Percentiles rank a stretch among this genome's conserved stretches.
These are phyloP conservation scores for Leptographium lundbergii DNA, from an alignment of 2,329 filamentous ascomycete genomes.

Conservation along the genomic window DNA sequence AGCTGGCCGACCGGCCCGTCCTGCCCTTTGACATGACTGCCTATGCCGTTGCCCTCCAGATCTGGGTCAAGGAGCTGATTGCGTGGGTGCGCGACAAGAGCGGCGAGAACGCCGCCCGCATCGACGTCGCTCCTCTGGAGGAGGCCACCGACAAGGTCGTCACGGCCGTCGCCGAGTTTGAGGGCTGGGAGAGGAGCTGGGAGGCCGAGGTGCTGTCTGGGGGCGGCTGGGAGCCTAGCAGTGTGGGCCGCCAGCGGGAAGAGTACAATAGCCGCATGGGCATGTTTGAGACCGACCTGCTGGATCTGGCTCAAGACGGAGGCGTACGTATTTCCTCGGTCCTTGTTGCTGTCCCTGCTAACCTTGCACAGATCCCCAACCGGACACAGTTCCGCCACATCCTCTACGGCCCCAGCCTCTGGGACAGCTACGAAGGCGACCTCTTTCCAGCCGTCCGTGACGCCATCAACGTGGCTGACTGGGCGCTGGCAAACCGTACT, in stretches of 20 bases:
- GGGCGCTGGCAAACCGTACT: slow-evolving; percentile 52
- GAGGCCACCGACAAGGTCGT: slow-evolving; percentile 51
- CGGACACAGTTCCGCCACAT: slow-evolving; percentile 91
- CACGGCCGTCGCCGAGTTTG: slow-evolving; percentile 50
- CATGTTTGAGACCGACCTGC: slow-evolving; percentile 67
- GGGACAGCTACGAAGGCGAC: slow-evolving; percentile 55
- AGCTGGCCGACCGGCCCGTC: slow-evolving; percentile 69
- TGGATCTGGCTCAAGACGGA: slow-evolving; percentile 60
- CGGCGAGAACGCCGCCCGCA: slow-evolving; percentile 42
- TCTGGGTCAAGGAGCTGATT: slow-evolving; percentile 36
- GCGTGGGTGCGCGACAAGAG: slow-evolving; percentile 16
- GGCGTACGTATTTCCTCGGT: slow-evolving; percentile 48
- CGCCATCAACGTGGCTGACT: slow-evolving; percentile 58
- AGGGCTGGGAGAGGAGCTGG: slow-evolving; percentile 68
- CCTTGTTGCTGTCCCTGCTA: background rate
- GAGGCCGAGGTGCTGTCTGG: slow-evolving; percentile 55
- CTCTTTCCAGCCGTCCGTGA: slow-evolving; percentile 81
- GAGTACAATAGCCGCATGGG: slow-evolving; percentile 70
- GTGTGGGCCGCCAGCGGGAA: slow-evolving; percentile 53
- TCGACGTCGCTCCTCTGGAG: slow-evolving; percentile 46
- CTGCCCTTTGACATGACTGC: slow-evolving; percentile 68
- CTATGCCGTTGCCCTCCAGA: slow-evolving; percentile 56
- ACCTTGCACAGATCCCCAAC: slow-evolving; percentile 52
- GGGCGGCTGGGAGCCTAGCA: slow-evolving; percentile 63
- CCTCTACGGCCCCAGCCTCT: slow-evolving; percentile 71